phyloP scores from a whole-genome alignment of 2,329 filamentous ascomycete species.

The Fusarium sp. region DNA sequence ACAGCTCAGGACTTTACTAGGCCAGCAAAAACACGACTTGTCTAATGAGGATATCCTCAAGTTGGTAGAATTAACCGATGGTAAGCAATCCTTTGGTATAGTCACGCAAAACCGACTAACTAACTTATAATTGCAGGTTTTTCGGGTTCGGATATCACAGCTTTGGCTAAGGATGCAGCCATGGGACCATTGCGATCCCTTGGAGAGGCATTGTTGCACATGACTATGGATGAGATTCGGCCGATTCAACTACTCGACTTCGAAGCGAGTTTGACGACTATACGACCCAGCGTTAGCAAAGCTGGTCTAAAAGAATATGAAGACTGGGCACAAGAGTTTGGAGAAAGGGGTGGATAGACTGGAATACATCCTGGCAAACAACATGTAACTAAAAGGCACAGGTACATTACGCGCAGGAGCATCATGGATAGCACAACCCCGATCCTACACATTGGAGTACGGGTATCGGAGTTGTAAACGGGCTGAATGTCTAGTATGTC shows the following conservation, averaged over 20 bases:
- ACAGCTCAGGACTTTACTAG: constrained; percentile 83
- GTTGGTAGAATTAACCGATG: constrained; percentile 85
- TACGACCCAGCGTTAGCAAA: constrained; percentile 89
- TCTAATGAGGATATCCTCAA: constrained; percentile 76
- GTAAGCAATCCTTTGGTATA: constrained; percentile 60
- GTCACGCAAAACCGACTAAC: constrained; percentile 9
- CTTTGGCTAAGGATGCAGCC: constrained; percentile 94
- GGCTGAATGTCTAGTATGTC: constrained; percentile 30
- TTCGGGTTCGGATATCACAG: constrained; percentile 96
- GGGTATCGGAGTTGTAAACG: constrained; percentile 19
- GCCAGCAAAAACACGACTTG: constrained; percentile 88
- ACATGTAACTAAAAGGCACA: constrained; percentile 25
- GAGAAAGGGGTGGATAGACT: constrained; percentile 82
- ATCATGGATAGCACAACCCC: constrained; percentile 11
- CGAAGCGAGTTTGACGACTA: constrained; percentile 82
- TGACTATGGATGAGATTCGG: constrained; percentile 93
- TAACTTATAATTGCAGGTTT: constrained; percentile 73
- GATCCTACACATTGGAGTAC: constrained; percentile 7
- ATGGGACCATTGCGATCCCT: constrained; percentile 95
- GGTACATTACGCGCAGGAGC: constrained; percentile 2
- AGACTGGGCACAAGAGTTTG: constrained; percentile 93
- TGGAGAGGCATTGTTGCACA: constrained; percentile 88
- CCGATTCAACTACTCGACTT: constrained; percentile 89
- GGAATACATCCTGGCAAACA: constrained; percentile 21
- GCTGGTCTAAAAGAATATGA: constrained; percentile 89